Evolutionary conservation across 148 eudicot genomes (phyloP).

Genomic region (Pharnaceum exiguum): DNA sequence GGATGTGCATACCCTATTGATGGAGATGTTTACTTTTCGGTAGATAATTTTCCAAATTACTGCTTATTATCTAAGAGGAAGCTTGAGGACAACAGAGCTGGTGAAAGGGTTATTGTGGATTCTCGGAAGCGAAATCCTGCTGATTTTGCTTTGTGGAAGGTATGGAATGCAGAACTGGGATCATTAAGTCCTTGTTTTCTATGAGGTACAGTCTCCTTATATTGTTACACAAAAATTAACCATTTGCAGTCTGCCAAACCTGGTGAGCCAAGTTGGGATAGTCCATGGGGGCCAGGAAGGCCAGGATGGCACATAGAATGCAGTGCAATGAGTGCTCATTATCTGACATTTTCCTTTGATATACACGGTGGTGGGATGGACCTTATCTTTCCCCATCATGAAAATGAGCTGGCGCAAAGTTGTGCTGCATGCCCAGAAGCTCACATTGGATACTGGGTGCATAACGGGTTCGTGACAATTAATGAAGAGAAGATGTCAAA

Average conservation of each 20-base stretch:
- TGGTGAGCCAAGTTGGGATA: slow-evolving; percentile 97
- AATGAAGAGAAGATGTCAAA: slow-evolving; percentile 95
- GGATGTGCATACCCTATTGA: slow-evolving; percentile 65
- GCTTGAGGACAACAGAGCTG: slow-evolving; percentile 92
- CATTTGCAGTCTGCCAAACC: slow-evolving; percentile 77
- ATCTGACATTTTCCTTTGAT: slow-evolving; percentile 79
- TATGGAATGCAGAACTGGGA: too few relatives aligned
- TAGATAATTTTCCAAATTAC: slow-evolving; percentile 67
- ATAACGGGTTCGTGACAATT: slow-evolving; percentile 90
- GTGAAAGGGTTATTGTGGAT: slow-evolving; percentile 88
- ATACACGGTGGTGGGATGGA: slow-evolving; percentile 99
- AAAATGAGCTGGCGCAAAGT: slow-evolving; percentile 95
- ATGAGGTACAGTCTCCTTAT: background rate
- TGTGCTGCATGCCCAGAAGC: slow-evolving; percentile 90
- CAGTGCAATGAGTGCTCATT: slow-evolving; percentile 96
- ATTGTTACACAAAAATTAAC: slow-evolving; percentile 2
- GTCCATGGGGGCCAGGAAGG: slow-evolving; percentile 99
- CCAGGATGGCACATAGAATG: slow-evolving; percentile 99
- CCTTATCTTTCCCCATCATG: slow-evolving; percentile 96
- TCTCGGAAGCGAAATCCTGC: slow-evolving; percentile 87
- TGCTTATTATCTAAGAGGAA: slow-evolving; percentile 84
- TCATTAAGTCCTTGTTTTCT: background rate
- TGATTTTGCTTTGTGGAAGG: slow-evolving; percentile 98
- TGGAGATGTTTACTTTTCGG: slow-evolving; percentile 91
- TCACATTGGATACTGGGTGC: slow-evolving; percentile 81